Conservation (phyloP, 106 monocot genomes). For the Agapanthus africanus region DNA sequence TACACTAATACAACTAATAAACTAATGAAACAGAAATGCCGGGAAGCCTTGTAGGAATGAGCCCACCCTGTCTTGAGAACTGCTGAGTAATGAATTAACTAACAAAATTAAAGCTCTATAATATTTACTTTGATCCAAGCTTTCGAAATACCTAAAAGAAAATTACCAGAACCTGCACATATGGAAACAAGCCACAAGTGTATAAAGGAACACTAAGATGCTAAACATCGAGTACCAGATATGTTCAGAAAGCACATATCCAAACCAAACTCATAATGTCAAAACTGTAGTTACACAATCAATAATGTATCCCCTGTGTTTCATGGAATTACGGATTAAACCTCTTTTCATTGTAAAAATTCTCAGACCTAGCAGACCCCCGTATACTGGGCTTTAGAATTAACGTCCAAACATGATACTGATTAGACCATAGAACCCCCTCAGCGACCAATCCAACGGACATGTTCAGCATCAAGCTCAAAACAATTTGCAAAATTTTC, state of each 20-base stretch:
- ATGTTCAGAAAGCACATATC: background rate
- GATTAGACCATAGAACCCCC: too few relatives aligned
- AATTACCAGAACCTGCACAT: conserved; percentile 4
- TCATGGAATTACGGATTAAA: background rate
- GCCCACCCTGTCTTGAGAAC: background rate
- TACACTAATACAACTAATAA: background rate
- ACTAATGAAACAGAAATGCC: background rate
- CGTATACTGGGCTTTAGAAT: background rate
- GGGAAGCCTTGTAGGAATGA: background rate
- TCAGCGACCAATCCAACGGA: too few relatives aligned
- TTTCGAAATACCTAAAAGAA: background rate
- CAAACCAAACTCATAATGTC: background rate
- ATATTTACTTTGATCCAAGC: background rate
- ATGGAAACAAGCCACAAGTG: background rate
- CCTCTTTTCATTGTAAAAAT: background rate
- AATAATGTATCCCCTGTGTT: background rate
- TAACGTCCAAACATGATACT: too few relatives aligned
- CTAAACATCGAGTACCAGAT: background rate
- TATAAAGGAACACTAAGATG: background rate
- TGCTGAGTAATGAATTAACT: background rate
- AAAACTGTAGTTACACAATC: background rate
- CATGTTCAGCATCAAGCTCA: too few relatives aligned
- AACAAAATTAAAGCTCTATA: background rate
- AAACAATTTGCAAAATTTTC: too few relatives aligned
- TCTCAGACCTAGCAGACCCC: background rate